Base-by-base conservation (phyloP, 2,329 filamentous ascomycete species). In the Alternaria sp. region DNA sequence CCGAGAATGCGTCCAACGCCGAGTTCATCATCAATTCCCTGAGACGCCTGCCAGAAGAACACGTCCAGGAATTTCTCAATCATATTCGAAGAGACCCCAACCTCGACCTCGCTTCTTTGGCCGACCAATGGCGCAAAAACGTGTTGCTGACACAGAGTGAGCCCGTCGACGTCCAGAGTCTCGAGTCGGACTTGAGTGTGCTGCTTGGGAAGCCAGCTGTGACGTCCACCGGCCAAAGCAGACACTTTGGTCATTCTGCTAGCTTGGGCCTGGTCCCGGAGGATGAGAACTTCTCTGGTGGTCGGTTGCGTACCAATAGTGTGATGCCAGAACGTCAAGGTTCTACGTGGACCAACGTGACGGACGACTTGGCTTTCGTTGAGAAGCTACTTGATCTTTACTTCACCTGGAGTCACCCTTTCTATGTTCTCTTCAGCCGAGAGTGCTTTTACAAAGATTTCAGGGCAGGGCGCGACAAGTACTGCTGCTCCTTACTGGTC, bases 361-460 rank as follows among this genome's bases (percentile, higher is more conserved):
- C 88, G 2, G 71, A 76, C 3, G 88, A 92, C 65, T 69, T 81
- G 12, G 78, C 75, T 12, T 82, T 92, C 30, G 86, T 92, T 1
- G 83, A 88, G 62, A 88, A 89, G 67, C 81, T 92, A 10, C 78
- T 92, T 54, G 83, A 85, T 0, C 80, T 91, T 32, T 92, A 92
- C 78, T 92, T 92, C 66, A 68, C 68, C 12, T 90, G 89, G 80
- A 92, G 90, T 86, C 92, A 93, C 73, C 89, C 90, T 3, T 92
- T 90, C 12, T 92, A 92, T 77, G 87, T 89, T 4, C 87, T 90
- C 3, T 84, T 93, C 45, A 91, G 88, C 71, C 89, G 90, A 71
- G 88, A 91, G 68, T 86, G 90, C 70, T 92, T 92, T 68, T 80
- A 90, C 59, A 83, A 83, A 53, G 90, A 92, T 74, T 91, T 91